Conservation (phyloP, 1,139 yeast species). For the Pichia sp. region DNA sequence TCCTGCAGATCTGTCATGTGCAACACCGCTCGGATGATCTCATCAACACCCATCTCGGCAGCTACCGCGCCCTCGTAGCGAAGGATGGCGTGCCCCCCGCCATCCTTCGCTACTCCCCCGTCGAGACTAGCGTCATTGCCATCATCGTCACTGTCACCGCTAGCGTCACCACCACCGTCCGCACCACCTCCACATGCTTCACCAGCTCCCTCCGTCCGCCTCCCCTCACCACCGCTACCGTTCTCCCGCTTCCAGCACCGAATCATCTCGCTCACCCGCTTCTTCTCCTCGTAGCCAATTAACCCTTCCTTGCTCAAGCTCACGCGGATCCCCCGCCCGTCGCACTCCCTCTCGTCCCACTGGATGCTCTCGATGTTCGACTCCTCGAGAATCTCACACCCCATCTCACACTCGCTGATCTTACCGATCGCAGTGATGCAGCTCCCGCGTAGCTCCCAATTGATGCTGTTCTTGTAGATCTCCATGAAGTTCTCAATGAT, state of each 20-base stretch:
- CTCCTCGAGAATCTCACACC: constrained; percentile 6
- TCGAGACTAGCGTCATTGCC: too few species aligned
- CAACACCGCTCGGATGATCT: neutral
- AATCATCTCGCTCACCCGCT: neutral
- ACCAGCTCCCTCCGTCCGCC: neutral
- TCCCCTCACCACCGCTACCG: neutral
- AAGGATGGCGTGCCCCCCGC: neutral
- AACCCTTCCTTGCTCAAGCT: constrained; percentile 2
- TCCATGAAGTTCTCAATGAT: constrained; percentile 2
- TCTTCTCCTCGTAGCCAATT: neutral
- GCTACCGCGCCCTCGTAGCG: neutral
- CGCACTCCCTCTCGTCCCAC: neutral
- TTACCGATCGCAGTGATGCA: neutral
- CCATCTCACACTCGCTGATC: constrained; percentile 4
- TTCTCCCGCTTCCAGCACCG: neutral
- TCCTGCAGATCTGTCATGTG: neutral
- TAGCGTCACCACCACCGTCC: neutral
- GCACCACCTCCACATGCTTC: neutral
- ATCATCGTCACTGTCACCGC: too few species aligned
- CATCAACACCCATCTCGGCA: neutral
- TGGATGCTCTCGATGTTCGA: neutral
- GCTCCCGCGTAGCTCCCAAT: constrained; percentile 7
- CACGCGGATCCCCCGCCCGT: neutral
- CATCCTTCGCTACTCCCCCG: too few species aligned
- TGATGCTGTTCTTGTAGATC: constrained; percentile 3